Conservation (phyloP, 441 rosid species). For the Gossypium schwendimanii region DNA sequence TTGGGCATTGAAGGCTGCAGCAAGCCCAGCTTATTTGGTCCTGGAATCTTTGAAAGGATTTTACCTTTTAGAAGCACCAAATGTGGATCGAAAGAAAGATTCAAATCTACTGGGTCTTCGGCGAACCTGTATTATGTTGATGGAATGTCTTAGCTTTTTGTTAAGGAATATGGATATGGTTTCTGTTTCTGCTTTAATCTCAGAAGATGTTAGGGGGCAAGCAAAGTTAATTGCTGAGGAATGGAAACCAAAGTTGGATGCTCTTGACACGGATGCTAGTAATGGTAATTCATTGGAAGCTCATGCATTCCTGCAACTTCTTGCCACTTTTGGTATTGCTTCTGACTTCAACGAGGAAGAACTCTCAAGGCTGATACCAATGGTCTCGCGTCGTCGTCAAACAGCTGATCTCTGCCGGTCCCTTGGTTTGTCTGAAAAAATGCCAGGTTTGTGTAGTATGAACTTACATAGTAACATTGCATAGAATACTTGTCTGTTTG, state of each 20-base stretch:
- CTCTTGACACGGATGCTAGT: constrained; percentile 72
- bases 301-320: constrained; percentile 91
- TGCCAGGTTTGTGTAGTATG: constrained; percentile 66
- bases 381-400: constrained; percentile 98
- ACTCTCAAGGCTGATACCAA: constrained; percentile 68
- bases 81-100: constrained; percentile 77
- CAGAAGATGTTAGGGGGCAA: constrained; percentile 52
- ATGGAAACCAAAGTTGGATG: constrained; percentile 82
- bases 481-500: not conserved
- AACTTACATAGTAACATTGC: not conserved
- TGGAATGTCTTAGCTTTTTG: constrained; percentile 88
- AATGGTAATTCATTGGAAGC: constrained; percentile 98
- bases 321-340: constrained; percentile 78
- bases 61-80: constrained; percentile 52
- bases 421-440: constrained; percentile 76
- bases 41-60: constrained; percentile 77
- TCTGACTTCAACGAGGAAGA: constrained; percentile 68
- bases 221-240: constrained; percentile 74
- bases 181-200: constrained; percentile 46
- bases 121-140: constrained; percentile 91
- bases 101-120: constrained; percentile 79
- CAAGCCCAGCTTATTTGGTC: constrained; percentile 68
- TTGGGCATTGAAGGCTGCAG: constrained; percentile 69
- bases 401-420: constrained; percentile 87
- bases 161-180: constrained; percentile 36